Conservation (phyloP, 2,329 filamentous ascomycete genomes). For the Didymella pinodella region DNA sequence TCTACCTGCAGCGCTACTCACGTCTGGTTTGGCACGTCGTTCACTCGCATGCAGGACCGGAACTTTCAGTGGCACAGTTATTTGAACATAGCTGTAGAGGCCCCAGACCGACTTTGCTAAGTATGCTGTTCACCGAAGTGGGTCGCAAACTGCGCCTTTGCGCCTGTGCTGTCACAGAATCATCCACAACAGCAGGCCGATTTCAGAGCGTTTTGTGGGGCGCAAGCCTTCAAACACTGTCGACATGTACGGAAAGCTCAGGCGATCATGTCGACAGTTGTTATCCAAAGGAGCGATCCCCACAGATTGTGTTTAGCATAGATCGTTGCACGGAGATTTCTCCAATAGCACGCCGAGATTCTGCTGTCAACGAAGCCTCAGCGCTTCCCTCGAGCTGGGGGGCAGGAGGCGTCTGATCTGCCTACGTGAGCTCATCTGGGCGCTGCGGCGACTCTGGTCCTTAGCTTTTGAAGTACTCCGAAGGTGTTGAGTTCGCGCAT, state of each 20-base stretch:
- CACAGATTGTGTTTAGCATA: constrained; percentile 37
- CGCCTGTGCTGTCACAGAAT: constrained; percentile 20
- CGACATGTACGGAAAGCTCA: constrained; percentile 12
- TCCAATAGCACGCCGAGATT: constrained; percentile 46
- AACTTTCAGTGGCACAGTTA: constrained; percentile 12
- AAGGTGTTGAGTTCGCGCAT: constrained; percentile 31
- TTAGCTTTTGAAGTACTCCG: constrained; percentile 15
- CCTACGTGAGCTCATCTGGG: constrained; percentile 28
- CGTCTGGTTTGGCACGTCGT: constrained; percentile 36
- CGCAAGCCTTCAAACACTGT: constrained; percentile 16
- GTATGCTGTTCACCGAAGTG: constrained; percentile 17
- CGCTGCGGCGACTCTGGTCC: constrained; percentile 18
- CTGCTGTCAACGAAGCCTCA: constrained; percentile 43
- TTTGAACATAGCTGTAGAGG: background rate
- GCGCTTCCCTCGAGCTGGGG: constrained; percentile 40
- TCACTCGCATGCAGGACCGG: constrained; percentile 43
- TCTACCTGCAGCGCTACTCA: constrained; percentile 43
- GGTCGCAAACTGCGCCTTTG: constrained; percentile 18
- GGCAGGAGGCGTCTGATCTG: constrained; percentile 16
- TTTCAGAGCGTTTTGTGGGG: constrained; percentile 10
- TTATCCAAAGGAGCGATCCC: constrained; percentile 14
- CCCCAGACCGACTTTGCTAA: constrained; percentile 3
- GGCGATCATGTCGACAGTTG: constrained; percentile 16
- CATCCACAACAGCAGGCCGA: constrained; percentile 18
- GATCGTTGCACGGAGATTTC: constrained; percentile 44